These are phyloP conservation scores for Hibiscus trionum DNA, from an alignment of 345 rosid genomes.

Conservation along the genomic window DNA sequence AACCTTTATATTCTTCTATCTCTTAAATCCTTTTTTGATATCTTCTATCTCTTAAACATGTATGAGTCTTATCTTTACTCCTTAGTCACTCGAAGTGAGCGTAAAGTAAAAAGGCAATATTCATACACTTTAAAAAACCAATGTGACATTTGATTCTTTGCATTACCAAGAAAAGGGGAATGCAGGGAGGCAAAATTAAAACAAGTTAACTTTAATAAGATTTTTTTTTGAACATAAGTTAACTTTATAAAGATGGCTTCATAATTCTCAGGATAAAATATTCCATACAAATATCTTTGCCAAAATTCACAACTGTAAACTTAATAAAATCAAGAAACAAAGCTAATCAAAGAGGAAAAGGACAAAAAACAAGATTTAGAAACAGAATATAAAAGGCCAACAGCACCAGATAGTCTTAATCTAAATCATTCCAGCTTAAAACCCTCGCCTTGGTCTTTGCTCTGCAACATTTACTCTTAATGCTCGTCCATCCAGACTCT, in stretches of 20 bases:
- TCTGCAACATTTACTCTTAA: constrained; percentile 82
- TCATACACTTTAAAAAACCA: too few species aligned
- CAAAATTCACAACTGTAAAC: too few species aligned
- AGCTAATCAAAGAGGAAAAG: background rate
- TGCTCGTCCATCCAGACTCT: constrained; percentile 82
- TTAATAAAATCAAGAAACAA: background rate
- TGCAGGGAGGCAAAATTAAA: too few species aligned
- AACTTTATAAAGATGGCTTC: background rate
- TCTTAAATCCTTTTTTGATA: too few species aligned
- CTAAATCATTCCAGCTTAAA: constrained; percentile 22
- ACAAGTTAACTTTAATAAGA: background rate
- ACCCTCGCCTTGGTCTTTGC: constrained; percentile 65
- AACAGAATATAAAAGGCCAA: constrained; percentile 4
- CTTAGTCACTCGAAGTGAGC: too few species aligned
- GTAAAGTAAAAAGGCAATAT: too few species aligned
- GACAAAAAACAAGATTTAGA: background rate
- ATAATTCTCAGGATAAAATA: background rate
- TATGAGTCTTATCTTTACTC: too few species aligned
- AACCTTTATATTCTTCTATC: too few species aligned
- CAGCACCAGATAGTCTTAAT: constrained; percentile 4
- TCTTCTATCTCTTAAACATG: too few species aligned
- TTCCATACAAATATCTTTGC: background rate
- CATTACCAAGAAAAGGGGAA: too few species aligned
- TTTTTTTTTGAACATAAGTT: background rate
- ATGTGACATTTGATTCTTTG: too few species aligned